Percentiles rank a stretch among this genome's conserved stretches.
Conservation (phyloP, 2,329 filamentous ascomycete genomes). For the Pseudogymnoascus sp. region DNA sequence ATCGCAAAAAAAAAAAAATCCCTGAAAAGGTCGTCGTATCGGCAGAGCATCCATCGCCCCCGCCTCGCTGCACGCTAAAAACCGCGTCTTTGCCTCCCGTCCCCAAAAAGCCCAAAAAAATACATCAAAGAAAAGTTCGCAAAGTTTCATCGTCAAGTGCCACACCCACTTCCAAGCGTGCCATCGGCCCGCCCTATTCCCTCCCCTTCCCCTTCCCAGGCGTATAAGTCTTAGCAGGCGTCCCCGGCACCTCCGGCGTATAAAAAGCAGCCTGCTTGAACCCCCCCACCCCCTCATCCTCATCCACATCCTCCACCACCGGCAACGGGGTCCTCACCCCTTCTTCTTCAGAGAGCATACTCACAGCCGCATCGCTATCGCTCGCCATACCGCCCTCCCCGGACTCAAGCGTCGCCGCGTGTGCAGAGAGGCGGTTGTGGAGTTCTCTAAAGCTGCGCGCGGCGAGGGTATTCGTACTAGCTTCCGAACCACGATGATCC, state of each 20-base stretch:
- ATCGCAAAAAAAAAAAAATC: not conserved
- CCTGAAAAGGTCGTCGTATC: not conserved
- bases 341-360: conserved; percentile 45
- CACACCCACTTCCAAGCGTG: not conserved
- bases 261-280: conserved; percentile 25
- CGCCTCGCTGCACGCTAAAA: not conserved
- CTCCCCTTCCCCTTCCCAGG: not conserved
- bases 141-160: not conserved
- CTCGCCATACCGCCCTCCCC: conserved; percentile 41
- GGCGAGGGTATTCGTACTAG: conserved; percentile 61
- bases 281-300: conserved; percentile 16
- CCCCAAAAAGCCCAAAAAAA: not conserved
- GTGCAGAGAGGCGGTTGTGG: conserved; percentile 52
- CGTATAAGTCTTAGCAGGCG: not conserved
- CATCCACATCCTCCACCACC: conserved; percentile 36
- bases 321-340: conserved; percentile 49
- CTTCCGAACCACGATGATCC: conserved; percentile 51
- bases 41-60: not conserved
- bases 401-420: conserved; percentile 37
- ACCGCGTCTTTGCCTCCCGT: not conserved
- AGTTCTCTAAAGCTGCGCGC: conserved; percentile 58
- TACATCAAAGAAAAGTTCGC: not conserved
- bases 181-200: not conserved
- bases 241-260: conserved; percentile 21
- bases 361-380: conserved; percentile 51